phyloP scores from a whole-genome alignment of 2,329 filamentous ascomycete species.

The Peltaster fructicola region DNA sequence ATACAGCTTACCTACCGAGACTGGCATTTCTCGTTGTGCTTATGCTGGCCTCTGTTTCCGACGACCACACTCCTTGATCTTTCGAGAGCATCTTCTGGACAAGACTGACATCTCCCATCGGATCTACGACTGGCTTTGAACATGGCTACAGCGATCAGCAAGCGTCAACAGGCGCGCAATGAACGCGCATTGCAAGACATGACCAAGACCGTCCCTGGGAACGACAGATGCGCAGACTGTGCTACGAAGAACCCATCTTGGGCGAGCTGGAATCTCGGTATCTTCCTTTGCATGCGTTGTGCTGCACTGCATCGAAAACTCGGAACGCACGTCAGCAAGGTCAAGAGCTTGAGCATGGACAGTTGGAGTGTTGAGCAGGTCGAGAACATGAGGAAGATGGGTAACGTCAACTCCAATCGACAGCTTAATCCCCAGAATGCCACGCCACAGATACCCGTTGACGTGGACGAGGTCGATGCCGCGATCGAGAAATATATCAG shows the following conservation, averaged over 20 bases:
- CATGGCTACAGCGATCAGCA: slow-evolving; percentile 67
- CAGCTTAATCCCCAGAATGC: slow-evolving; percentile 75
- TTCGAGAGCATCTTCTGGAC: no score
- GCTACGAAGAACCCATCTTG: slow-evolving; percentile 82
- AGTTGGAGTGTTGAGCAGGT: slow-evolving; percentile 93
- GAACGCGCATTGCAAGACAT: slow-evolving; percentile 83
- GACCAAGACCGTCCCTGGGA: slow-evolving; percentile 66
- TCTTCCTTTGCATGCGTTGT: slow-evolving; percentile 97
- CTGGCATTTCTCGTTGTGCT: no score
- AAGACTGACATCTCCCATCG: no score
- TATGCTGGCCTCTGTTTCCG: no score
- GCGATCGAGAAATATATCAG: slow-evolving; percentile 92
- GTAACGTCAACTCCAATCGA: slow-evolving; percentile 73
- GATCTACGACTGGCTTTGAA: no score
- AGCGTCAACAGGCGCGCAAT: slow-evolving; percentile 95
- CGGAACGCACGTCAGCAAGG: slow-evolving; percentile 93
- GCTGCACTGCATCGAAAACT: slow-evolving; percentile 88
- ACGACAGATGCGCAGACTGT: slow-evolving; percentile 90
- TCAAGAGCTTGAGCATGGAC: slow-evolving; percentile 98
- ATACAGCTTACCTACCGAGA: no score
- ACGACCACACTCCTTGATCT: no score
- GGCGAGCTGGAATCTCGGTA: slow-evolving; percentile 96
- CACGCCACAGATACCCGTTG: slow-evolving; percentile 69
- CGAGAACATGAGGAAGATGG: slow-evolving; percentile 91
- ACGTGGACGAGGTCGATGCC: slow-evolving; percentile 80